Evolutionary conservation across 1,284 basidiomycete genomes (phyloP).

Genomic region (Mycena citricolor): DNA sequence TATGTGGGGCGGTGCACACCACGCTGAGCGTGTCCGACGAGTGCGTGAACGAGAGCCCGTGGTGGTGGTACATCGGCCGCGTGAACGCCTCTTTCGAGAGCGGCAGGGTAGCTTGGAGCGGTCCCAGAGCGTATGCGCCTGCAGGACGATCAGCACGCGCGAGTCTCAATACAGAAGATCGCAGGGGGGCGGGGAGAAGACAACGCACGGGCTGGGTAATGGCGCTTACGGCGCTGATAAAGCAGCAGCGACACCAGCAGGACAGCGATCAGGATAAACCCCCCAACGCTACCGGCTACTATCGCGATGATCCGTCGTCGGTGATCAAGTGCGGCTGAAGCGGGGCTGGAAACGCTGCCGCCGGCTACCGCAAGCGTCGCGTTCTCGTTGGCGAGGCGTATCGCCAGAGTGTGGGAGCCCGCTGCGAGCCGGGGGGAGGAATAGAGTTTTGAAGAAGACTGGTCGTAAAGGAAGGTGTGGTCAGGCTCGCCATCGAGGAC

Average conservation of each 20-base stretch:
- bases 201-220: conserved; percentile 9
- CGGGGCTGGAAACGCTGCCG: neutral
- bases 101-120: conserved; percentile 30
- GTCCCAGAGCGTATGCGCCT: conserved; percentile 24
- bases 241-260: conserved; percentile 8
- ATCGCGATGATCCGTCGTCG: conserved; percentile 15
- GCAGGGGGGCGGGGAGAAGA: too few relatives aligned
- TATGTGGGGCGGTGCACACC: conserved; percentile 18
- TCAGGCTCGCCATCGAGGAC: conserved; percentile 23
- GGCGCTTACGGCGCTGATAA: conserved; percentile 10
- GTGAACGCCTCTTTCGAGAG: conserved; percentile 33
- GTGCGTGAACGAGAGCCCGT: conserved; percentile 30
- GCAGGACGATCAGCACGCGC: too few relatives aligned
- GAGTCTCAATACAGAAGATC: too few relatives aligned
- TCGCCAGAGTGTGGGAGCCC: conserved; percentile 22
- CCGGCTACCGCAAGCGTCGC: conserved; percentile 20
- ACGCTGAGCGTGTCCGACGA: conserved; percentile 26
- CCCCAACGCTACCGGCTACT: conserved; percentile 10
- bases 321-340: neutral
- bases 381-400: conserved; percentile 20
- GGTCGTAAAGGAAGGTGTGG: conserved; percentile 17
- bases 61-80: conserved; percentile 29
- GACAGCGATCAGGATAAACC: conserved; percentile 9
- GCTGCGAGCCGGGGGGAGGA: conserved; percentile 18
- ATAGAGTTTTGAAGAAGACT: conserved; percentile 19